phyloP scores from a whole-genome alignment of 2,329 filamentous ascomycete species.

The Aureobasidium sp. region DNA sequence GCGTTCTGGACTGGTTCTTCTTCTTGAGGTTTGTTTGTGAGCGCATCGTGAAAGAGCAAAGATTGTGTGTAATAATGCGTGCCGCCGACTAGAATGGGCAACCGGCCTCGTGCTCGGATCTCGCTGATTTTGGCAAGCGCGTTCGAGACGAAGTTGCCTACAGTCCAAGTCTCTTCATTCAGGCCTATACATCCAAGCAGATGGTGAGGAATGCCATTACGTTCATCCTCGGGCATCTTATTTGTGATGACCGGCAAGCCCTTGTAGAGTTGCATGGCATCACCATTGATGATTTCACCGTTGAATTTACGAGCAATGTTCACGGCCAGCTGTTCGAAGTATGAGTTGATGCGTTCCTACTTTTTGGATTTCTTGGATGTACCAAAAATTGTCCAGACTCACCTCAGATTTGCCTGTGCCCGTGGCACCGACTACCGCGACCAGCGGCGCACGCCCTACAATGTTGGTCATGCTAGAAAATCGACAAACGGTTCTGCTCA shows the following conservation, averaged over 20 bases:
- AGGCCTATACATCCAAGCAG: slow-evolving; percentile 72
- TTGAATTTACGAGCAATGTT: slow-evolving; percentile 76
- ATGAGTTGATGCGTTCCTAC: slow-evolving; percentile 1
- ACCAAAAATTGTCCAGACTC: slow-evolving; percentile 24
- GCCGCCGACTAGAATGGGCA: slow-evolving; percentile 88
- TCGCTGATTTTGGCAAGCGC: slow-evolving; percentile 65
- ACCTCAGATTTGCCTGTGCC: slow-evolving; percentile 93
- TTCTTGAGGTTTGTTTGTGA: slow-evolving; percentile 43
- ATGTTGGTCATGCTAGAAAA: slow-evolving; percentile 3
- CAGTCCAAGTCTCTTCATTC: slow-evolving; percentile 74
- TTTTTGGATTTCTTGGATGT: not conserved
- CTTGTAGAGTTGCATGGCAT: slow-evolving; percentile 95
- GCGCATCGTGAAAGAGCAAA: slow-evolving; percentile 69
- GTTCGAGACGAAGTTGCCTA: slow-evolving; percentile 67
- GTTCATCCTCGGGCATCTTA: slow-evolving; percentile 71
- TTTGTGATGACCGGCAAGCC: slow-evolving; percentile 94
- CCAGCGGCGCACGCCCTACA: slow-evolving; percentile 14
- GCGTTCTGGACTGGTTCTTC: slow-evolving; percentile 18
- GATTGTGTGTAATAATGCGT: slow-evolving; percentile 94
- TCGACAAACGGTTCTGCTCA: slow-evolving; percentile 10
- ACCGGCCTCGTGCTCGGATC: slow-evolving; percentile 67
- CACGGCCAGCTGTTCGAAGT: slow-evolving; percentile 64
- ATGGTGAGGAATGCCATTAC: slow-evolving; percentile 77
- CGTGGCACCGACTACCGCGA: slow-evolving; percentile 73
- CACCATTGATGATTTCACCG: slow-evolving; percentile 93